phyloP scores from a whole-genome alignment of 306 rosid species.

The Acmispon strigosus region DNA sequence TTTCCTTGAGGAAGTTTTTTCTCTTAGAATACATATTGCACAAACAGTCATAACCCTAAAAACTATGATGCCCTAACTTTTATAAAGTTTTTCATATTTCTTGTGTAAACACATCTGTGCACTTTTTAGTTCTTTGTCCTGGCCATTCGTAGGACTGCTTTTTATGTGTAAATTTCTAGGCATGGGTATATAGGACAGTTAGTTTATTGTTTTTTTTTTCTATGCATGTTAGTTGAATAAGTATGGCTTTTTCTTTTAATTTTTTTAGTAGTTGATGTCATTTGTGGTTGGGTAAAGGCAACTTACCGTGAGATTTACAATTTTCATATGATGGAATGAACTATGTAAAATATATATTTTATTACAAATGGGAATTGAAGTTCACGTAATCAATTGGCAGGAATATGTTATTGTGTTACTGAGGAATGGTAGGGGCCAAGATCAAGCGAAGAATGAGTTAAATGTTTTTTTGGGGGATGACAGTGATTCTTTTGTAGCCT shows the following conservation, averaged over 20 bases:
- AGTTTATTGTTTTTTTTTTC: not conserved
- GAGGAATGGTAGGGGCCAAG: conserved; percentile 83
- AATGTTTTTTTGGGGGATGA: conserved; percentile 81
- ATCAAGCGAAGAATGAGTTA: conserved; percentile 70
- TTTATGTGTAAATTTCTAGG: not conserved
- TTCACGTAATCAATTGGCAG: conserved; percentile 38
- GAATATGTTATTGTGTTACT: conserved; percentile 87
- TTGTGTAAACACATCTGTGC: not conserved
- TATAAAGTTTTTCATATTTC: not conserved
- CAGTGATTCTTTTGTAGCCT: conserved; percentile 78
- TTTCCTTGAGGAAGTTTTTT: not conserved
- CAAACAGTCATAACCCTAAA: not conserved
- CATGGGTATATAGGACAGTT: not conserved
- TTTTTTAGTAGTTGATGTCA: not conserved
- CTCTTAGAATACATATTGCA: not conserved
- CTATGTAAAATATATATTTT: not conserved
- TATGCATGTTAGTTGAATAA: not conserved
- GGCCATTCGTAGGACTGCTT: not conserved
- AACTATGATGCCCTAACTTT: not conserved
- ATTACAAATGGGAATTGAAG: conserved; percentile 1
- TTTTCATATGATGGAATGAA: not conserved
- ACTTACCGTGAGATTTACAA: not conserved
- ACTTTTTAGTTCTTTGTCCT: not conserved
- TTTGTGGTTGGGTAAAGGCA: not conserved
- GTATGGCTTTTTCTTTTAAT: too few species aligned